Percentiles rank a stretch among this genome's conserved stretches.
Conservation (phyloP, 2,329 filamentous ascomycete genomes). For the Cladosporium sp. region DNA sequence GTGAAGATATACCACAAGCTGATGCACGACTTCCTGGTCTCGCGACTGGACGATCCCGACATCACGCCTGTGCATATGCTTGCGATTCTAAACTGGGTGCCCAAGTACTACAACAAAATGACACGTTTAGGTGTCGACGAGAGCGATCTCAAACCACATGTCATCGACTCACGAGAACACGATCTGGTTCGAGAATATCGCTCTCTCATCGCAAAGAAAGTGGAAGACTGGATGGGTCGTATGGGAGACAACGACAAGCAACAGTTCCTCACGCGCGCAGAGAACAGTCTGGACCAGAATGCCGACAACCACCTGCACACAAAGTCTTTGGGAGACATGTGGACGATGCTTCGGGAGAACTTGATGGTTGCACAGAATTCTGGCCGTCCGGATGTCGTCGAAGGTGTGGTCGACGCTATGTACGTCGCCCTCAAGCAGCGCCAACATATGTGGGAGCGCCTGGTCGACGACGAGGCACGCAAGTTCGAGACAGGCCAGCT, state of each 20-base stretch:
- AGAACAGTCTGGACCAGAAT: constrained; percentile 81
- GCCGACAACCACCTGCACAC: constrained; percentile 90
- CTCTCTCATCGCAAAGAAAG: constrained; percentile 88
- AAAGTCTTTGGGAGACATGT: constrained; percentile 88
- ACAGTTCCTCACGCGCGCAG: constrained; percentile 74
- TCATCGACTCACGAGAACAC: constrained; percentile 84
- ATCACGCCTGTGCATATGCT: constrained; percentile 85
- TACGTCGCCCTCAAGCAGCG: constrained; percentile 80
- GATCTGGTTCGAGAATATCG: constrained; percentile 94
- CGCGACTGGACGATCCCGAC: constrained; percentile 78
- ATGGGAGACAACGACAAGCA: constrained; percentile 81
- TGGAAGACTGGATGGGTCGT: constrained; percentile 96
- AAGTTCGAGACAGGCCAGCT: constrained; percentile 63
- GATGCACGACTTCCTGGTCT: constrained; percentile 92
- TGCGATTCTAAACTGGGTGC: constrained; percentile 90
- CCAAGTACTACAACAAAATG: constrained; percentile 97
- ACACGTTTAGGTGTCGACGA: constrained; percentile 73
- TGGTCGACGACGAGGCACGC: constrained; percentile 81
- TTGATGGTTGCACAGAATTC: constrained; percentile 81
- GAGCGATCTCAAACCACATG: constrained; percentile 77
- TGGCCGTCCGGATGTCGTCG: constrained; percentile 82
- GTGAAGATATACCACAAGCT: constrained; percentile 85
- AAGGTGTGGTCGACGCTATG: constrained; percentile 96
- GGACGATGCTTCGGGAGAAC: constrained; percentile 96
- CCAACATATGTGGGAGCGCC: constrained; percentile 81